Evolutionary conservation across 257 asterid species (phyloP).

Genomic region (Echites panduratus): DNA sequence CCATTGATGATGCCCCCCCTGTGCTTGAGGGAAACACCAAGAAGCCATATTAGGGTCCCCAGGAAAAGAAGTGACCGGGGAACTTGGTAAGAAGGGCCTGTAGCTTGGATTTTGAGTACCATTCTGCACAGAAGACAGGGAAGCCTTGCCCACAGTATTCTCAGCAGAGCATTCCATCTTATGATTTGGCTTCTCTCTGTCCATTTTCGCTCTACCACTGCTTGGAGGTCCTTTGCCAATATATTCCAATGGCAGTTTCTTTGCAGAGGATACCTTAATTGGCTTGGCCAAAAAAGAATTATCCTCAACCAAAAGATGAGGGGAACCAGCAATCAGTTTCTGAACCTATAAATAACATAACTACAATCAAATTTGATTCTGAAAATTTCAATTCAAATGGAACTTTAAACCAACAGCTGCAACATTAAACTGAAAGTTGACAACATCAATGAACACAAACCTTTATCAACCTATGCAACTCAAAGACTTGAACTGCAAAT

Average conservation of each 20-base stretch:
- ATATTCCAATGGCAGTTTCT: conserved; percentile 41
- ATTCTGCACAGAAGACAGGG: conserved; percentile 39
- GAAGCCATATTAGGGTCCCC: conserved; percentile 28
- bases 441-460: conserved; percentile 20
- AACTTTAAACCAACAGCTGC: background rate
- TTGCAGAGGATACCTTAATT: conserved; percentile 29
- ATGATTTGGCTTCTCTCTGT: conserved; percentile 28
- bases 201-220: conserved; percentile 34
- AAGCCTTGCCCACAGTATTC: conserved; percentile 40
- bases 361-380: background rate
- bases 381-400: background rate
- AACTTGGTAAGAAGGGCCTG: conserved; percentile 21
- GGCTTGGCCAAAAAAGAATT: conserved; percentile 36
- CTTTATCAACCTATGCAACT: conserved; percentile 87
- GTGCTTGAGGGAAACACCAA: conserved; percentile 44
- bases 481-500: conserved; percentile 93
- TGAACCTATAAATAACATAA: conserved; percentile 52
- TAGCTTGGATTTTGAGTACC: conserved; percentile 22
- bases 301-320: conserved; percentile 54
- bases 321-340: conserved; percentile 59
- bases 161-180: conserved; percentile 63
- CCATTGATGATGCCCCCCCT: conserved; percentile 81
- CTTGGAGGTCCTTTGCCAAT: conserved; percentile 29
- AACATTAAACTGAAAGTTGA: background rate
- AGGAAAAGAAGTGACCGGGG: conserved; percentile 25